Evolutionary conservation across 2,329 filamentous ascomycete species (phyloP).

Genomic region (Pseudogymnoascus sp.): DNA sequence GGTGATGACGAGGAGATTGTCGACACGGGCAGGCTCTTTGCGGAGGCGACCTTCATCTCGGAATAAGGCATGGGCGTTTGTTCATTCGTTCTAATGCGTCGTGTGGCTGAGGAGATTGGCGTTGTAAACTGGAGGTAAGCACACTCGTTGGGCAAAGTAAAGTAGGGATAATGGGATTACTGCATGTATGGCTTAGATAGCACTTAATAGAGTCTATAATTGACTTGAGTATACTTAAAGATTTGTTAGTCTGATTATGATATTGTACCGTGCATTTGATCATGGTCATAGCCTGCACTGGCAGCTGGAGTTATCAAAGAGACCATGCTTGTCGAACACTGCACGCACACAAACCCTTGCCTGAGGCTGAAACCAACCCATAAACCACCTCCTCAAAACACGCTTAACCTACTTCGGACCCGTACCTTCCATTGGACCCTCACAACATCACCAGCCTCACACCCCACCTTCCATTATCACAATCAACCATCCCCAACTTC

Average conservation of each 20-base stretch:
- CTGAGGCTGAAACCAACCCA: neutral
- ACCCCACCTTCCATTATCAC: neutral
- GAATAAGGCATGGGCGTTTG: constrained; percentile 25
- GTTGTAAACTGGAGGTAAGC: neutral
- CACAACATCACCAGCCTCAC: too few relatives aligned
- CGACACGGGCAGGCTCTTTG: constrained; percentile 74
- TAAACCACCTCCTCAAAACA: neutral
- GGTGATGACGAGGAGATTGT: constrained; percentile 64
- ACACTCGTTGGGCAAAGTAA: neutral
- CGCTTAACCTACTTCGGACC: neutral
- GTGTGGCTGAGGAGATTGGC: neutral
- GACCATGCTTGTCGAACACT: neutral
- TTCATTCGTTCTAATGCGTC: neutral
- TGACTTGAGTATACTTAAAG: neutral
- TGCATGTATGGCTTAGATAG: constrained; percentile 1
- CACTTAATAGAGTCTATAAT: constrained; percentile 1
- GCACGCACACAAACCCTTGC: neutral
- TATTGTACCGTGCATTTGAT: neutral
- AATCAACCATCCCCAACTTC: neutral
- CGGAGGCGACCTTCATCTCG: constrained; percentile 94
- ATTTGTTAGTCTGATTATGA: neutral
- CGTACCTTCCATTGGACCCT: too few relatives aligned
- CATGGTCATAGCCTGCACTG: neutral
- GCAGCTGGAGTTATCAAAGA: neutral
- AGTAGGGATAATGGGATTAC: neutral